Conservation (phyloP, 768 basidiomycete species). For the Cystobasidium ongulense region DNA sequence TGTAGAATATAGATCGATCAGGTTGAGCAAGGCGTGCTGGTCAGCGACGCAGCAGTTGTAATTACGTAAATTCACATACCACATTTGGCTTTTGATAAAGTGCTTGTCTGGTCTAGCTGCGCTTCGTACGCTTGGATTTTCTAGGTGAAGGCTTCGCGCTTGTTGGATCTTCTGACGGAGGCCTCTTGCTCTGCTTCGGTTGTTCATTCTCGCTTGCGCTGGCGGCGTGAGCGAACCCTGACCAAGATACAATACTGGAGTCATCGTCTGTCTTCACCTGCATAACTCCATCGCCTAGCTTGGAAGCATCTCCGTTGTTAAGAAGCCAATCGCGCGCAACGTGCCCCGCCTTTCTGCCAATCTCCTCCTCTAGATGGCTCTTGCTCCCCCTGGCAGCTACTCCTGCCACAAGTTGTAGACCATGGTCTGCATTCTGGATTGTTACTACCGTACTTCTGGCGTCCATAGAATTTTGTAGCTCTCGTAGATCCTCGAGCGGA, state of each 20-base stretch:
- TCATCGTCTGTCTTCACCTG: background rate
- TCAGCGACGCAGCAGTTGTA: background rate
- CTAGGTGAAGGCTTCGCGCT: background rate
- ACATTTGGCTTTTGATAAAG: too few relatives aligned
- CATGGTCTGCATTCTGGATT: constrained; percentile 1
- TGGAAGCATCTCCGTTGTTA: background rate
- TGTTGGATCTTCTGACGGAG: background rate
- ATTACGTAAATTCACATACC: too few relatives aligned
- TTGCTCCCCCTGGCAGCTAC: background rate
- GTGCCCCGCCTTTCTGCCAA: background rate
- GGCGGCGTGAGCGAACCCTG: background rate
- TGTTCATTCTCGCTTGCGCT: background rate
- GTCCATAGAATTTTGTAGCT: background rate
- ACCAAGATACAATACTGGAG: background rate
- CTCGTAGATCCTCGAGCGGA: background rate
- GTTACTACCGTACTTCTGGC: background rate
- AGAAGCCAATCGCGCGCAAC: constrained; percentile 9
- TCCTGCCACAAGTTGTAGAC: background rate
- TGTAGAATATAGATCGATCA: background rate
- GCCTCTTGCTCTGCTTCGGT: background rate
- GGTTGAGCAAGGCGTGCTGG: background rate
- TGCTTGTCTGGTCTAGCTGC: too few relatives aligned
- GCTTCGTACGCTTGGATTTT: background rate
- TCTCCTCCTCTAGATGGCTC: background rate
- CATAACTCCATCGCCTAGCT: background rate